Base-by-base conservation (phyloP, 208 protist genomes). In the Giardia muris region DNA sequence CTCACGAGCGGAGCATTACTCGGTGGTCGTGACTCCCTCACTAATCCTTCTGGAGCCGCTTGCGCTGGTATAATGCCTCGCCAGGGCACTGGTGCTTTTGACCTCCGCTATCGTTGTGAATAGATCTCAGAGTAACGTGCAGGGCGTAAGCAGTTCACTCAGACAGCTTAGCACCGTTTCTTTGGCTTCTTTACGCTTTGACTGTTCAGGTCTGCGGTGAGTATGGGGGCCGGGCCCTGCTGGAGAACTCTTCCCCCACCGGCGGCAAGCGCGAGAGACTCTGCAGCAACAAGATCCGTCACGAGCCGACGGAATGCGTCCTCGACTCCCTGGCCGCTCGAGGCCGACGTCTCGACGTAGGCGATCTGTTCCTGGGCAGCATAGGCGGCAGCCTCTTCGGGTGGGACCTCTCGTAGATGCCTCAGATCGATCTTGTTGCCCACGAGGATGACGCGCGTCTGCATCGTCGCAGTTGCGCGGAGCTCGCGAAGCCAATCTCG, bases 371-470 rank as follows among this genome's bases (percentile, higher is more conserved):
- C 19, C 42, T 89, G 4, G 4, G n/a, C 39, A 43, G 86, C 86
- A 4, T 46, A 89, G 3, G 4, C 42, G 39, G 4, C 45, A 3
- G 19, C 86, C 42, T 89, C 86, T 4, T 89, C 86, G 4, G 4
- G 4, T 43, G 4, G 19, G 42, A 89, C 86, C 42, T 89, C 86
- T 4, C 86, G 22, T 19, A 67, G 47, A 43, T 89, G 86, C 42
- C 86, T 89, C 4, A 94, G 92, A 94, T 95, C 94, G 46, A 57
- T 90, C 89, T 95, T 95, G 44, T 95, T 95, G 46, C 93, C 94
- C 67, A 94, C 93, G 0, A 95, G 46, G 0, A 94, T 48, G 46
- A 94, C 91, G 39, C 46, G 30, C 1, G 93, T 92, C 30, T 93
- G 46, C 10, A 30, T 22, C 19, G 47, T 86, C 43, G 94, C 92